Evolutionary conservation across 2,329 filamentous ascomycete species (phyloP).

Genomic region (Bipolaris oryzae): DNA sequence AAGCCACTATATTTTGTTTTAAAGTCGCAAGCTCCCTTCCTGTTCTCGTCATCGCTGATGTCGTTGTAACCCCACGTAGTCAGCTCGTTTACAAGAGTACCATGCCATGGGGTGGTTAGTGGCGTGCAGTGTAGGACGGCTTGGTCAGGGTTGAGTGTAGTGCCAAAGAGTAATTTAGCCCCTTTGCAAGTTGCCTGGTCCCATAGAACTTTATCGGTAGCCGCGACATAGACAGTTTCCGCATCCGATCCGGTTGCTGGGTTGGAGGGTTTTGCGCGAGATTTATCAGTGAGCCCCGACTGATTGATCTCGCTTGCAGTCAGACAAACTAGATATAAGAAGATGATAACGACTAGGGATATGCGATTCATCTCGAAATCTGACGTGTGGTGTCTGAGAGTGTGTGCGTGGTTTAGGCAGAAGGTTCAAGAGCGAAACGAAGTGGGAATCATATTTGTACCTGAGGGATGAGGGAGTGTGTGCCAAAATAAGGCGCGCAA

Average conservation of each 20-base stretch:
- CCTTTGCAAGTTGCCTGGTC: background rate
- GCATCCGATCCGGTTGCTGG: too few species aligned
- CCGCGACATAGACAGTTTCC: background rate
- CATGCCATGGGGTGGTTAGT: background rate
- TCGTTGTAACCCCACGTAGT: constrained; percentile 3
- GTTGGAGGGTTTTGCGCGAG: background rate
- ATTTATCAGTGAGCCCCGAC: background rate
- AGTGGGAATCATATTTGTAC: background rate
- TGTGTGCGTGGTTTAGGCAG: background rate
- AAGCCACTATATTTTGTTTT: background rate
- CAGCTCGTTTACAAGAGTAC: background rate
- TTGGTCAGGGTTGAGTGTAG: background rate
- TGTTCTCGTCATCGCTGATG: background rate
- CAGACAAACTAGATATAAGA: background rate
- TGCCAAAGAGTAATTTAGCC: background rate
- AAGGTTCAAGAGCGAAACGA: background rate
- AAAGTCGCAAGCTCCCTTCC: background rate
- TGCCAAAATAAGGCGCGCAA: too few species aligned
- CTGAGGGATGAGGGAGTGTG: too few species aligned
- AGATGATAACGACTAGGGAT: too few species aligned
- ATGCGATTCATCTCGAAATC: background rate
- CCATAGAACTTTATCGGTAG: background rate
- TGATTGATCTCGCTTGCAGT: background rate
- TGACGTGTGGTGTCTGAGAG: too few species aligned
- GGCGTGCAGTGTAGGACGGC: background rate